These are phyloP conservation scores for Trebouxiophyceae sp. DNA, from an alignment of 163 green algal genomes.

Conservation along the genomic window DNA sequence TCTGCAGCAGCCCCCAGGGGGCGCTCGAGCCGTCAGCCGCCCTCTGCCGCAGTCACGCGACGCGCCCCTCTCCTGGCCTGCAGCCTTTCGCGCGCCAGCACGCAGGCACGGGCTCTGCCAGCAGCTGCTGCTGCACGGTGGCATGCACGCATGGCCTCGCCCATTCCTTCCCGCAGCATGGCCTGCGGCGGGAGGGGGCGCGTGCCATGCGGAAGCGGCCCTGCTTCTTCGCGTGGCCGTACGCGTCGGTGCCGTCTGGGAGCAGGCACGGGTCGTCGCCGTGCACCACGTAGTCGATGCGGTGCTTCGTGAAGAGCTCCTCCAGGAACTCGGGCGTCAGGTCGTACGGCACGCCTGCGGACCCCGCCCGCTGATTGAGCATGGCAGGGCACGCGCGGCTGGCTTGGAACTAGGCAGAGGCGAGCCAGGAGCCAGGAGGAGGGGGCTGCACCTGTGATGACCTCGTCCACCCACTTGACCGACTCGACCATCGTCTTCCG, in stretches of 20 bases:
- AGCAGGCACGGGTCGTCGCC: constrained; percentile 97
- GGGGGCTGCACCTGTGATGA: constrained; percentile 55
- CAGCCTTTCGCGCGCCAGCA: too few relatives aligned
- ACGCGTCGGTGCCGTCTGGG: constrained; percentile 95
- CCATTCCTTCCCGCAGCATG: too few relatives aligned
- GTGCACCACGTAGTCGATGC: constrained; percentile 98
- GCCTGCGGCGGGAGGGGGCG: too few relatives aligned
- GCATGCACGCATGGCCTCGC: too few relatives aligned
- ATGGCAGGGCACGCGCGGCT: too few relatives aligned
- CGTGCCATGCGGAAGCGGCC: constrained; percentile 10
- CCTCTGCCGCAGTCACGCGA: too few relatives aligned
- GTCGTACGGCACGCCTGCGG: constrained; percentile 82
- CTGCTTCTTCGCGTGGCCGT: constrained; percentile 85
- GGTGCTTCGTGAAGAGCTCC: constrained; percentile 91
- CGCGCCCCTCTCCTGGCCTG: too few relatives aligned
- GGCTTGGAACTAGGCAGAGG: neutral
- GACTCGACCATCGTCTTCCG: constrained; percentile 75
- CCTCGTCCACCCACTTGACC: constrained; percentile 98
- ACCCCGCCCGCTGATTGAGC: too few relatives aligned
- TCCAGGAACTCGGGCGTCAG: constrained; percentile 90
- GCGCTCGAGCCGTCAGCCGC: too few relatives aligned
- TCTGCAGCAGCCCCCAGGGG: too few relatives aligned
- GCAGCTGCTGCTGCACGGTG: too few relatives aligned
- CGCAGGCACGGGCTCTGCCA: too few relatives aligned
- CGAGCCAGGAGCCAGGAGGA: neutral